These are phyloP conservation scores for Spencermartinsiella europaea DNA, from an alignment of 805 yeast genomes.

Conservation along the genomic window DNA sequence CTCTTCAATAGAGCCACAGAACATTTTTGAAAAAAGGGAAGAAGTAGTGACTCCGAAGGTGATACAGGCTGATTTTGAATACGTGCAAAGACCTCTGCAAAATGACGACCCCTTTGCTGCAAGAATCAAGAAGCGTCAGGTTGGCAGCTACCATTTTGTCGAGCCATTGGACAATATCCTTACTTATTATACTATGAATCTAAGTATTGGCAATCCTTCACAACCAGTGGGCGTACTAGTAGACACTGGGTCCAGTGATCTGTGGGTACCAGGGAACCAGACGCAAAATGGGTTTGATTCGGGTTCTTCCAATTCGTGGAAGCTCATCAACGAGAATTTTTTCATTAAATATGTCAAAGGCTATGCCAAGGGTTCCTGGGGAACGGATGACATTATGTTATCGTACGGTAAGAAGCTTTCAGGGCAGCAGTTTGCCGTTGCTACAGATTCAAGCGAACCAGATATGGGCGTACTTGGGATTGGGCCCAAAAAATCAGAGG, in stretches of 20 bases:
- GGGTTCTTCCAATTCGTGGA: slow-evolving; percentile 15
- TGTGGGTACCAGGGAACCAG: slow-evolving; percentile 44
- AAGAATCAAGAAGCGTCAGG: slow-evolving; percentile 8
- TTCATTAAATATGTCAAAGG: slow-evolving; percentile 38
- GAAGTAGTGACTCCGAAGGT: no score
- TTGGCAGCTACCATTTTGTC: slow-evolving; percentile 5
- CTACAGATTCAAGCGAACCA: slow-evolving; percentile 56
- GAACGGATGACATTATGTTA: slow-evolving; percentile 32
- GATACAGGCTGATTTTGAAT: slow-evolving; percentile 10
- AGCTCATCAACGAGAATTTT: slow-evolving; percentile 17
- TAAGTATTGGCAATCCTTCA: slow-evolving; percentile 49
- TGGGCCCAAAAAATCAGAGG: slow-evolving; percentile 21
- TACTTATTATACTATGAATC: slow-evolving; percentile 30
- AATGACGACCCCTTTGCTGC: slow-evolving; percentile 1
- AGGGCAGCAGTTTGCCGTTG: slow-evolving; percentile 53
- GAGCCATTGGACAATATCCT: slow-evolving; percentile 25
- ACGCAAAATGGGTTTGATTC: slow-evolving; percentile 20
- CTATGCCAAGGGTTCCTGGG: slow-evolving; percentile 55
- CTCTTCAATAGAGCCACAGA: no score
- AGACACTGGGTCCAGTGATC: slow-evolving; percentile 68
- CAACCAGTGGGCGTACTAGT: slow-evolving; percentile 50
- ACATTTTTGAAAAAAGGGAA: no score
- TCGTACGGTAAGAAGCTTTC: slow-evolving; percentile 53
- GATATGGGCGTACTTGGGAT: slow-evolving; percentile 22
- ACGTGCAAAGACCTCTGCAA: slow-evolving; percentile 10